Base-by-base conservation (phyloP, 352 stramenopile species). In the Globisporangium middletonii region DNA sequence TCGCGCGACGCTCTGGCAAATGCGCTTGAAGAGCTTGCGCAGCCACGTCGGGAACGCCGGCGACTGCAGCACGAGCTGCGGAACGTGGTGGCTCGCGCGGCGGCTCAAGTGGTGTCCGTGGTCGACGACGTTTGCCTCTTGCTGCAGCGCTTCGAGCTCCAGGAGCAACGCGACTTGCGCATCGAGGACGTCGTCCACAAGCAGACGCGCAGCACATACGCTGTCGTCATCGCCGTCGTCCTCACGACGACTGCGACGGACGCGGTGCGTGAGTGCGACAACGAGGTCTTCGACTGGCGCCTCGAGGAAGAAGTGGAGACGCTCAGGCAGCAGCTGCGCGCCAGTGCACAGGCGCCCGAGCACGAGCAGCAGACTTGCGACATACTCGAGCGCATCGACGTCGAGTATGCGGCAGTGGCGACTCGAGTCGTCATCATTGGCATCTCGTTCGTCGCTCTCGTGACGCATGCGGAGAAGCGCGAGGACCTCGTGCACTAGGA, bases 111-210 rank as follows among this genome's bases (percentile, higher is more conserved):
- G 67, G 2, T 61, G 44, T 5, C 61, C 62, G 41, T 12, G 9
- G 37, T 64, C 50, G 9, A 64, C 43, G 19, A 52, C 41, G 50
- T 69, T 48, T 35, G 58, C 56, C 63, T 71, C 50, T 57, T 63
- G 23, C 62, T 71, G 48, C 57, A 64, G 53, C 50, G 56, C 57
- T 62, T 83, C 60, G 18, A 89, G 59, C 26, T 80, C 76, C 26
- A 84, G 68, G 4, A 83, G 52, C 15, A 88, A 49, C 9, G 76
- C 68, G 12, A 65, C 58, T 57, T 89, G 72, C 4, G 59, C 53
- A 48, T 86, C 76, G 27, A 87, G 42, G 35, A 87, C 59, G 16
- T 87, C 63, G 27, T 83, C 76, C 3, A 55, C 48, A 0, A 66
- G 44, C 18, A 66, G 33, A 4, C 16, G 9, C 27, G 49, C 48